Evolutionary conservation across 257 asterid species (phyloP).

Genomic region (Nicotiana noctiflora): DNA sequence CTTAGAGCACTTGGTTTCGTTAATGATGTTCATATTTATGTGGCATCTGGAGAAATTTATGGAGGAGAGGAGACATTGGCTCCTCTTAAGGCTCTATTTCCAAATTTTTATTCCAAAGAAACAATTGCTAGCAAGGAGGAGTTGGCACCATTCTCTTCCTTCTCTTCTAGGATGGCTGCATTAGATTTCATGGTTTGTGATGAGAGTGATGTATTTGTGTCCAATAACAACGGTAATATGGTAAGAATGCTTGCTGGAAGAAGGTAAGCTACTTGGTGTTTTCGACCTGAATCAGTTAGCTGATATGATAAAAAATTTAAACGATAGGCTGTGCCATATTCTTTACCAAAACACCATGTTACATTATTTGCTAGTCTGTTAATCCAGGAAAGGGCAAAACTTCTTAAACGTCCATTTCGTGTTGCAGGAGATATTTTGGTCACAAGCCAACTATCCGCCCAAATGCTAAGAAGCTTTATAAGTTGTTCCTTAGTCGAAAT

Average conservation of each 20-base stretch:
- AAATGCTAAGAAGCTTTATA: conserved; percentile 47
- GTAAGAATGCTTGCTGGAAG: conserved; percentile 71
- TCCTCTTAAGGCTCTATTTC: conserved; percentile 64
- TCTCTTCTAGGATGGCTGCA: conserved; percentile 81
- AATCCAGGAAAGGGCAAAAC: not conserved
- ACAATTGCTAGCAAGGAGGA: conserved; percentile 59
- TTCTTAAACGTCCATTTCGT: not conserved
- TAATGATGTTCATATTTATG: conserved; percentile 58
- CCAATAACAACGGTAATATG: conserved; percentile 83
- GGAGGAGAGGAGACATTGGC: conserved; percentile 64
- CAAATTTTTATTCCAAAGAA: conserved; percentile 61
- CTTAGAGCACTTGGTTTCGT: conserved; percentile 68
- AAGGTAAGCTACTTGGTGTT: conserved; percentile 25
- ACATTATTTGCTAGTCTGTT: not conserved
- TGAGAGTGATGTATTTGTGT: conserved; percentile 65
- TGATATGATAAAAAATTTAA: not conserved
- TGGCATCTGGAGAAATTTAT: conserved; percentile 74
- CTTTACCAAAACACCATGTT: not conserved
- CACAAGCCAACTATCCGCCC: conserved; percentile 76
- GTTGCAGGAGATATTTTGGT: conserved; percentile 62
- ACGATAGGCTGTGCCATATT: not conserved
- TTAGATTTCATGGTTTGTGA: conserved; percentile 72
- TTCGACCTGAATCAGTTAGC: not conserved
- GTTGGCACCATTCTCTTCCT: conserved; percentile 46
- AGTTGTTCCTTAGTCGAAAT: conserved; percentile 31